These are phyloP conservation scores for Rosa multiflora DNA, from an alignment of 306 rosid species.

Conservation along the genomic window DNA sequence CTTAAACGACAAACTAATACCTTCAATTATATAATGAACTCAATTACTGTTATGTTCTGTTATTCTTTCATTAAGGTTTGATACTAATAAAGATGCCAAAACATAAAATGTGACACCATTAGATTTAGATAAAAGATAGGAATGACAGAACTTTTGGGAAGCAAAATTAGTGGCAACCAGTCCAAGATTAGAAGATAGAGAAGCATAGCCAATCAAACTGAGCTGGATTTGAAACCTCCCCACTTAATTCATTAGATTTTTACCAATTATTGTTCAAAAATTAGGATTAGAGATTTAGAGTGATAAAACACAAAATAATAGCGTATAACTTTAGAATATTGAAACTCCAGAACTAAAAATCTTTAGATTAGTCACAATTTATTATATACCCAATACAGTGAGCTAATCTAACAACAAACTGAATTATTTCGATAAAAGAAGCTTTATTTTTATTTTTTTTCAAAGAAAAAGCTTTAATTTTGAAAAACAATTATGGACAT, in stretches of 20 bases:
- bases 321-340: too few species aligned
- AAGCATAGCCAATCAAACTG: neutral
- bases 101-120: neutral
- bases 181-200: neutral
- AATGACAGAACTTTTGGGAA: neutral
- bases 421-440: neutral
- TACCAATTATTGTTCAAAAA: neutral
- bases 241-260: neutral
- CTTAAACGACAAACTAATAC: neutral
- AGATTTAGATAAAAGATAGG: neutral
- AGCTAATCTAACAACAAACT: too few species aligned
- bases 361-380: too few species aligned
- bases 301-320: neutral
- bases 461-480: neutral
- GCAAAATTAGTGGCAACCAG: neutral
- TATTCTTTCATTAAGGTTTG: neutral
- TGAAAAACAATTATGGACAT: neutral
- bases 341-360: too few species aligned
- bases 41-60: neutral
- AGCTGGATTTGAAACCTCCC: neutral
- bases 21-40: neutral
- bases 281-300: too few species aligned
- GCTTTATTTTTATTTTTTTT: too few species aligned
- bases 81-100: neutral
- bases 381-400: too few species aligned